phyloP scores from a whole-genome alignment of 2,329 filamentous ascomycete genomes.

The Cercospora nicotianae region DNA sequence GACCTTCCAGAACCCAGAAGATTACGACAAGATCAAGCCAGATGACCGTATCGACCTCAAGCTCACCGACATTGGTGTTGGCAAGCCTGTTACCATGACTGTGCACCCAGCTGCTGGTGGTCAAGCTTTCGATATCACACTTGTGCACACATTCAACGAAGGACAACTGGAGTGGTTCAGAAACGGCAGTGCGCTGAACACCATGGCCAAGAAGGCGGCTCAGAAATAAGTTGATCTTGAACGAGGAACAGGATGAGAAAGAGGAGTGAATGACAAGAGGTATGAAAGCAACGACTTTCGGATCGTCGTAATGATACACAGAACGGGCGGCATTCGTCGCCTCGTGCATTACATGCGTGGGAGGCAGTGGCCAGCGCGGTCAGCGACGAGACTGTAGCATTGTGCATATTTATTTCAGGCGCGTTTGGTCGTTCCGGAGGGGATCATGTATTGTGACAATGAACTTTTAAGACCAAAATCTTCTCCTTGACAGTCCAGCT shows the following conservation, averaged over 20 bases:
- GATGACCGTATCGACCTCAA: conserved; percentile 89
- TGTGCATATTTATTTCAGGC: conserved; percentile 30
- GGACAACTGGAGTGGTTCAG: conserved; percentile 99
- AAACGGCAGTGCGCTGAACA: conserved; percentile 96
- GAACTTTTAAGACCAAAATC: conserved; percentile 21
- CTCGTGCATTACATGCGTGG: conserved; percentile 16
- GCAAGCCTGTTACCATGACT: conserved; percentile 86
- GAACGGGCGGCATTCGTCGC: conserved; percentile 24
- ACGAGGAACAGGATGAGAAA: conserved; percentile 10
- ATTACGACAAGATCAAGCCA: conserved; percentile 95
- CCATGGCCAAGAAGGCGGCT: conserved; percentile 75
- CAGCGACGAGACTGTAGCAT: conserved; percentile 27
- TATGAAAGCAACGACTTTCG: conserved; percentile 21
- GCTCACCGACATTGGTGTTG: conserved; percentile 85
- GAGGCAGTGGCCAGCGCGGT: conserved; percentile 18
- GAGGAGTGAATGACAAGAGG: conserved; percentile 13
- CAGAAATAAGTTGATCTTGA: conserved; percentile 18
- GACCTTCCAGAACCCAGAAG: conserved; percentile 88
- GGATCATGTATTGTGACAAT: conserved; percentile 27
- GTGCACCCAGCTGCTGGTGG: conserved; percentile 86
- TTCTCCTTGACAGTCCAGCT: background rate
- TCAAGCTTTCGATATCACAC: conserved; percentile 74
- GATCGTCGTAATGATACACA: conserved; percentile 23
- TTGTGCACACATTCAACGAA: conserved; percentile 97
- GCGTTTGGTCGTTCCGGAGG: conserved; percentile 25